Conservation (phyloP, 2,329 filamentous ascomycete species). For the Diplodia sapinea region DNA sequence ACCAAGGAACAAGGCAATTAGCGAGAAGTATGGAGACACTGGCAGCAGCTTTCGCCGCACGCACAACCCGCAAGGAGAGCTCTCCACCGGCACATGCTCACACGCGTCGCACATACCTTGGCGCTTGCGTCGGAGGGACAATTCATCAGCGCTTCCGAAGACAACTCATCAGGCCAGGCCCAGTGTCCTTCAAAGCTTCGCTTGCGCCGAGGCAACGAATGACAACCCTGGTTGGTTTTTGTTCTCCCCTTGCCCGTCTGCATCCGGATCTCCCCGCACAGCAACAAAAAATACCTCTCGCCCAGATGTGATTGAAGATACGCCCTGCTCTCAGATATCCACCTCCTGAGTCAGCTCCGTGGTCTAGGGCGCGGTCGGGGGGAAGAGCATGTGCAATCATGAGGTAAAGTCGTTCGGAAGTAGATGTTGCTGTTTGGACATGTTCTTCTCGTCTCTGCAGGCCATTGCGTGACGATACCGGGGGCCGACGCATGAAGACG, state of each 20-base stretch:
- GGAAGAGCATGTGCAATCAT: slow-evolving; percentile 1
- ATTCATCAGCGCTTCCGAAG: slow-evolving; percentile 14
- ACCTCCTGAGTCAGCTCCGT: slow-evolving; percentile 4
- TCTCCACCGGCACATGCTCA: slow-evolving; percentile 15
- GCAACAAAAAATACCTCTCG: slow-evolving; percentile 5
- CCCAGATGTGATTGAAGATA: slow-evolving; percentile 9
- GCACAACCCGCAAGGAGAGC: slow-evolving; percentile 17
- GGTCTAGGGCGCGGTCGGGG: not conserved
- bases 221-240: not conserved
- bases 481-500: slow-evolving; percentile 7
- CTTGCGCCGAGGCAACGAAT: slow-evolving; percentile 16
- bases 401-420: not conserved
- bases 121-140: slow-evolving; percentile 7
- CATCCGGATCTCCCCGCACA: slow-evolving; percentile 21
- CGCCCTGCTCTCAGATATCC: not conserved
- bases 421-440: not conserved
- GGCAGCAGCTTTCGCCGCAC: slow-evolving; percentile 1
- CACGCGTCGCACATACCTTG: slow-evolving; percentile 13
- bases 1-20: slow-evolving; percentile 15
- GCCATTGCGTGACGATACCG: not conserved
- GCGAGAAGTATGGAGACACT: slow-evolving; percentile 3
- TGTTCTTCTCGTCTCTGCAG: not conserved
- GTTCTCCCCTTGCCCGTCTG: slow-evolving; percentile 1
- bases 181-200: slow-evolving; percentile 11
- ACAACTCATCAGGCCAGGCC: slow-evolving; percentile 21